Evolutionary conservation across 1,284 basidiomycete genomes (phyloP).

Genomic region (Ganoderma resinaceum): DNA sequence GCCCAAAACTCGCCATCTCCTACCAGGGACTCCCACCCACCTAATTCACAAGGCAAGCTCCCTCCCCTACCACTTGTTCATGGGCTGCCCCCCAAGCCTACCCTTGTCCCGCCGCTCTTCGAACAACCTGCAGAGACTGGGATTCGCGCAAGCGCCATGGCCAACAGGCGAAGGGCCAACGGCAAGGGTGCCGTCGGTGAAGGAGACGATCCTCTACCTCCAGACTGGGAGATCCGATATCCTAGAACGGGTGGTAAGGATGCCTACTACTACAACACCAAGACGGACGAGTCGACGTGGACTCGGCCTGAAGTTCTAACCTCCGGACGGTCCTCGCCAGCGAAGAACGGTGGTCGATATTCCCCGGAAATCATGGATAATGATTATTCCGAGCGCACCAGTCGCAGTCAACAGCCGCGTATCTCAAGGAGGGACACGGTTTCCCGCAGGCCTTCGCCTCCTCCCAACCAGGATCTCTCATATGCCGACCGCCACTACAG

Average conservation of each 20-base stretch:
- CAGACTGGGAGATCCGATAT: constrained; percentile 66
- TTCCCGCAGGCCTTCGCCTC: constrained; percentile 32
- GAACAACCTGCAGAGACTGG: constrained; percentile 64
- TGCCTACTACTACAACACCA: constrained; percentile 66
- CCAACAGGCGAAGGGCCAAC: constrained; percentile 41
- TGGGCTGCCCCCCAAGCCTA: constrained; percentile 77
- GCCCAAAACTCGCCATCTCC: constrained; percentile 38
- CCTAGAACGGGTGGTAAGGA: constrained; percentile 51
- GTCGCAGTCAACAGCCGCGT: constrained; percentile 24
- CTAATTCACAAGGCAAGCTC: constrained; percentile 42
- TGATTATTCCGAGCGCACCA: constrained; percentile 19
- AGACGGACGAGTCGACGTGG: constrained; percentile 69
- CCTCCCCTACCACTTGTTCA: constrained; percentile 51
- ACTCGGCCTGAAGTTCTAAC: constrained; percentile 46
- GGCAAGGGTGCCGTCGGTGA: constrained; percentile 30
- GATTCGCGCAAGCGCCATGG: constrained; percentile 44
- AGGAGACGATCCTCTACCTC: constrained; percentile 51
- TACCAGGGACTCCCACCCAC: constrained; percentile 37
- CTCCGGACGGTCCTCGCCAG: constrained; percentile 34
- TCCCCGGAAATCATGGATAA: constrained; percentile 27
- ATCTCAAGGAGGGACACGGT: constrained; percentile 21
- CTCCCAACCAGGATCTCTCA: constrained; percentile 44
- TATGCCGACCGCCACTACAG: constrained; percentile 73
- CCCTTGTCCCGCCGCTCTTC: constrained; percentile 58
- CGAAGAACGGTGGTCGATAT: constrained; percentile 31